phyloP scores from a whole-genome alignment of 2,329 filamentous ascomycete genomes.

The Thelonectria blattea region DNA sequence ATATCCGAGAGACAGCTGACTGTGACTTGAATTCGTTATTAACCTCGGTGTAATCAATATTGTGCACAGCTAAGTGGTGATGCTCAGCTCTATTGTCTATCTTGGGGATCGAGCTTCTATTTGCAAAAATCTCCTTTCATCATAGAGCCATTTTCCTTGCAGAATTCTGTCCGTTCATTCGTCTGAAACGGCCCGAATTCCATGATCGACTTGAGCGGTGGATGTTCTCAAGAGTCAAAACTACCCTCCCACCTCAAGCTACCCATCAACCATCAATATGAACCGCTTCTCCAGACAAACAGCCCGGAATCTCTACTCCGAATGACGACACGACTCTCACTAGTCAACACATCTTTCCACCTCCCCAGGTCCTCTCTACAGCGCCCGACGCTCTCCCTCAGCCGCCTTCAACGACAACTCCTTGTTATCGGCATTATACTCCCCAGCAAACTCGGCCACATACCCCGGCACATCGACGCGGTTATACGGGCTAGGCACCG shows the following conservation, averaged over 20 bases:
- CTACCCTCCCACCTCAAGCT: neutral
- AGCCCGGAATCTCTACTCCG: neutral
- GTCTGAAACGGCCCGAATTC: neutral
- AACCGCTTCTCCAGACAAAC: neutral
- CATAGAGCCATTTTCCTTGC: neutral
- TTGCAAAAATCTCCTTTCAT: neutral
- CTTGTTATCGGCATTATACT: slow-evolving; percentile 44
- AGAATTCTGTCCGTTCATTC: neutral
- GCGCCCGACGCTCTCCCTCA: slow-evolving; percentile 29
- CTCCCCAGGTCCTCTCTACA: neutral
- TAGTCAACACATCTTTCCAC: neutral
- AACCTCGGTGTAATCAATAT: no score
- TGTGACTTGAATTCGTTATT: no score
- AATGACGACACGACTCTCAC: neutral
- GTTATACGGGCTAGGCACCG: slow-evolving; percentile 66
- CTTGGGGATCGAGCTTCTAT: neutral
- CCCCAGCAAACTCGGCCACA: slow-evolving; percentile 52
- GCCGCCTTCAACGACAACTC: slow-evolving; percentile 37
- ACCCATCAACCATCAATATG: neutral
- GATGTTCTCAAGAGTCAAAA: neutral
- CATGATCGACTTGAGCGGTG: neutral
- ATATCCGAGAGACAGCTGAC: neutral
- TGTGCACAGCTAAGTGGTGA: neutral
- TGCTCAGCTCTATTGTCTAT: neutral
- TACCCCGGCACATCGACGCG: slow-evolving; percentile 66